These are phyloP conservation scores for Arachis monticola DNA, from an alignment of 331 rosid genomes.

Conservation along the genomic window DNA sequence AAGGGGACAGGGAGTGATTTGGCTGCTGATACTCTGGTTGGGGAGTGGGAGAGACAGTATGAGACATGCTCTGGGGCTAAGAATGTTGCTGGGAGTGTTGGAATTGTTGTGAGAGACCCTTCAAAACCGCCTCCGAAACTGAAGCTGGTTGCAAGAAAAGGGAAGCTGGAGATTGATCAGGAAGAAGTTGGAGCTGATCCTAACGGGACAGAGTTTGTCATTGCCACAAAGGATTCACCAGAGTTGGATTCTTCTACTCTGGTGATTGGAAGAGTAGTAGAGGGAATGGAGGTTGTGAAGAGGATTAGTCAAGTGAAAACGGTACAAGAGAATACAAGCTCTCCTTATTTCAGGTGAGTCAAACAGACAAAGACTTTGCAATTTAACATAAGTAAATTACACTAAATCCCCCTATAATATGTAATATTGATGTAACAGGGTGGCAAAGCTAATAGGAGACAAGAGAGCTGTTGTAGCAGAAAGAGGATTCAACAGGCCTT, in stretches of 20 bases:
- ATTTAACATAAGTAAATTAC: neutral
- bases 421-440: slow-evolving; percentile 58
- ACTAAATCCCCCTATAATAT: neutral
- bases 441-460: slow-evolving; percentile 94
- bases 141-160: slow-evolving; percentile 75
- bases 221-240: slow-evolving; percentile 67
- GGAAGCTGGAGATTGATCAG: slow-evolving; percentile 90
- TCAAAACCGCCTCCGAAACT: slow-evolving; percentile 71
- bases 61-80: slow-evolving; percentile 70
- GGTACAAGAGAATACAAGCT: slow-evolving; percentile 74
- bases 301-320: slow-evolving; percentile 76
- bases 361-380: neutral
- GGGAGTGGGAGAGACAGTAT: slow-evolving; percentile 68
- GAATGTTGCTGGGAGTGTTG: slow-evolving; percentile 74
- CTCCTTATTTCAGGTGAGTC: slow-evolving; percentile 82
- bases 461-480: slow-evolving; percentile 93
- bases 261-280: slow-evolving; percentile 74
- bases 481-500: slow-evolving; percentile 94
- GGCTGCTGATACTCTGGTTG: slow-evolving; percentile 51
- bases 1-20: slow-evolving; percentile 57
- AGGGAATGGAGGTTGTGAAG: slow-evolving; percentile 75
- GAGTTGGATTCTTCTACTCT: slow-evolving; percentile 74
- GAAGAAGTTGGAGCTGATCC: slow-evolving; percentile 76
- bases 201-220: slow-evolving; percentile 79
- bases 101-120: slow-evolving; percentile 86